These are phyloP conservation scores for Croton setiger DNA, from an alignment of 441 rosid species.

Conservation along the genomic window DNA sequence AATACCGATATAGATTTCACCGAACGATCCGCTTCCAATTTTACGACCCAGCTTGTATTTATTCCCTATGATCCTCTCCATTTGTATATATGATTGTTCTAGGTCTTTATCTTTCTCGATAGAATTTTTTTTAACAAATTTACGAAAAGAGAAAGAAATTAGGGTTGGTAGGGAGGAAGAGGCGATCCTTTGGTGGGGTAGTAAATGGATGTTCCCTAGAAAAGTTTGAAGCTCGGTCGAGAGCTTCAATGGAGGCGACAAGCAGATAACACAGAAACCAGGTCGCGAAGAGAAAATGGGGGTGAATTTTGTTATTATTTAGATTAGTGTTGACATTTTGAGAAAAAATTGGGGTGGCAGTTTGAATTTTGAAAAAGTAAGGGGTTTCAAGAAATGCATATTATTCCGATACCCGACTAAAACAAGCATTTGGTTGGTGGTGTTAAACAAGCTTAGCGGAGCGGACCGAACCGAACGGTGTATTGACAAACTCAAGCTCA, in stretches of 20 bases:
- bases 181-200: slow-evolving; percentile 2
- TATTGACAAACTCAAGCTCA: too few species aligned
- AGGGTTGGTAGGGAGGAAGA: slow-evolving; percentile 4
- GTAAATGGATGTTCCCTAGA: background rate
- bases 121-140: background rate
- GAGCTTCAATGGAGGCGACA: slow-evolving; percentile 9
- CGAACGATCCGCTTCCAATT: slow-evolving; percentile 94
- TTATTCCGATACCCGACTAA: too few species aligned
- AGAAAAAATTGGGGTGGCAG: background rate
- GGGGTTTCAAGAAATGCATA: background rate
- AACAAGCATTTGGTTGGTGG: too few species aligned
- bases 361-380: background rate
- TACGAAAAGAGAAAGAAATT: background rate
- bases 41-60: slow-evolving; percentile 81
- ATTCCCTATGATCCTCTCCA: slow-evolving; percentile 83
- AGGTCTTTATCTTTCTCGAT: background rate
- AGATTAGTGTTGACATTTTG: background rate
- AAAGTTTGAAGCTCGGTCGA: background rate
- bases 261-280: background rate
- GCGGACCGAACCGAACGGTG: too few species aligned
- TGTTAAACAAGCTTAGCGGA: too few species aligned
- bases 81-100: slow-evolving; percentile 10
- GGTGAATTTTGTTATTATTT: background rate
- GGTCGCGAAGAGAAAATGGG: background rate
- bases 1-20: slow-evolving; percentile 81